Evolutionary conservation across 2,329 filamentous ascomycete genomes (phyloP).

Genomic region (Arthroderma sp.): DNA sequence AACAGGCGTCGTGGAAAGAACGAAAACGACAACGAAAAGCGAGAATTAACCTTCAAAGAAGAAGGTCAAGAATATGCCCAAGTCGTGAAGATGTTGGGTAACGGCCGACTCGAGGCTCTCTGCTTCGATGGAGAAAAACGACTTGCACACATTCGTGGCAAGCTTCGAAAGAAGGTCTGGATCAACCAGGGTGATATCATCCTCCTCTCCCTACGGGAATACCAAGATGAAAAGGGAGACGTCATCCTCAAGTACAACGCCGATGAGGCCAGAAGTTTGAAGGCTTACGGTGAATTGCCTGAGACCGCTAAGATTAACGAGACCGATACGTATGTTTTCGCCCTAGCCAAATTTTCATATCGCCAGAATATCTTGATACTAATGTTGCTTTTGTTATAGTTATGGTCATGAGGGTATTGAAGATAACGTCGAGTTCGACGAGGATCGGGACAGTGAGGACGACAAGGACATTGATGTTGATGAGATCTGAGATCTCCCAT

Average conservation of each 20-base stretch:
- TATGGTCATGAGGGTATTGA: conserved; percentile 79
- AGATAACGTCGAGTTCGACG: conserved; percentile 98
- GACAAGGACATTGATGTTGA: conserved; percentile 86
- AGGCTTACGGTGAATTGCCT: conserved; percentile 93
- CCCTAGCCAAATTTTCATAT: not conserved
- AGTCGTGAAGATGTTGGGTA: conserved; percentile 90
- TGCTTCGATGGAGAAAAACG: conserved; percentile 93
- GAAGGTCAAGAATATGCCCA: conserved; percentile 88
- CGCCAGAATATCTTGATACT: not conserved
- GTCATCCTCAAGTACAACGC: conserved; percentile 91
- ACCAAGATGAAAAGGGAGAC: conserved; percentile 87
- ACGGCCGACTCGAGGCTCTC: conserved; percentile 80
- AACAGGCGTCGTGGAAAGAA: conserved; percentile 98
- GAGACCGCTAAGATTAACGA: conserved; percentile 99
- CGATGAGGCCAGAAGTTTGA: conserved; percentile 89
- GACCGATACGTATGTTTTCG: conserved; percentile 66
- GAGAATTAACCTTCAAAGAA: conserved; percentile 97
- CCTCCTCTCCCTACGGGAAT: conserved; percentile 74
- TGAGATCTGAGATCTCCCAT: conserved; percentile 57
- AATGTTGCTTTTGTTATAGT: conserved; percentile 9
- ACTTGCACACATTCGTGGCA: conserved; percentile 77
- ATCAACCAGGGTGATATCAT: conserved; percentile 98
- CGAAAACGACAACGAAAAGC: conserved; percentile 98
- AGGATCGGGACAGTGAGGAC: conserved; percentile 59
- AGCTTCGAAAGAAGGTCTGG: conserved; percentile 99